Conservation (phyloP, 2,329 filamentous ascomycete species). For the Colletotrichum costaricense region DNA sequence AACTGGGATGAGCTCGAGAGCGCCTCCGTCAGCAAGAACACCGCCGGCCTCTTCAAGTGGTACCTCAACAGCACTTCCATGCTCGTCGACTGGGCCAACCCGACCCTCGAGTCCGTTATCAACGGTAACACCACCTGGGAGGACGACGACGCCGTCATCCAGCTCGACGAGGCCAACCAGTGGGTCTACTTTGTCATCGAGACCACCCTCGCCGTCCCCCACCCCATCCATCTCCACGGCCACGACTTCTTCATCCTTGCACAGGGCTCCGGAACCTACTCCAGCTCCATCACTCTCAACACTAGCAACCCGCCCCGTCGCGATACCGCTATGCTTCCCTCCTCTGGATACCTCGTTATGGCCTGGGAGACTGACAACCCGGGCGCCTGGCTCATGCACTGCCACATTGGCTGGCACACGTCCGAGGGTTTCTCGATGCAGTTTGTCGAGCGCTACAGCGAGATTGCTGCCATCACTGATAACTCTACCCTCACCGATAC, state of each 20-base stretch:
- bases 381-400: constrained; percentile 62
- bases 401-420: constrained; percentile 60
- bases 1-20: constrained; percentile 43
- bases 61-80: constrained; percentile 52
- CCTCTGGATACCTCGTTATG: constrained; percentile 58
- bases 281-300: constrained; percentile 29
- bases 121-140: constrained; percentile 37
- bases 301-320: constrained; percentile 60
- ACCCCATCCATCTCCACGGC: constrained; percentile 51
- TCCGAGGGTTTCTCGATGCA: constrained; percentile 40
- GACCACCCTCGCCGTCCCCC: constrained; percentile 40
- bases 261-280: constrained; percentile 34
- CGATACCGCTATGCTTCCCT: constrained; percentile 61
- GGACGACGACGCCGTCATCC: constrained; percentile 42
- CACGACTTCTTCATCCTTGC: constrained; percentile 46
- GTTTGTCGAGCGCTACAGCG: constrained; percentile 38
- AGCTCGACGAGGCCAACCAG: constrained; percentile 40
- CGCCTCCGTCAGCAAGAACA: constrained; percentile 42
- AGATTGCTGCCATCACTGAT: constrained; percentile 35
- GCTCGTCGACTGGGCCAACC: constrained; percentile 45
- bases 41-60: constrained; percentile 56
- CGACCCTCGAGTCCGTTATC: constrained; percentile 42
- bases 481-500: constrained; percentile 16
- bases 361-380: constrained; percentile 62
- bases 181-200: constrained; percentile 47